Conservation (phyloP, 306 rosid genomes). For the Dryas octopetala region DNA sequence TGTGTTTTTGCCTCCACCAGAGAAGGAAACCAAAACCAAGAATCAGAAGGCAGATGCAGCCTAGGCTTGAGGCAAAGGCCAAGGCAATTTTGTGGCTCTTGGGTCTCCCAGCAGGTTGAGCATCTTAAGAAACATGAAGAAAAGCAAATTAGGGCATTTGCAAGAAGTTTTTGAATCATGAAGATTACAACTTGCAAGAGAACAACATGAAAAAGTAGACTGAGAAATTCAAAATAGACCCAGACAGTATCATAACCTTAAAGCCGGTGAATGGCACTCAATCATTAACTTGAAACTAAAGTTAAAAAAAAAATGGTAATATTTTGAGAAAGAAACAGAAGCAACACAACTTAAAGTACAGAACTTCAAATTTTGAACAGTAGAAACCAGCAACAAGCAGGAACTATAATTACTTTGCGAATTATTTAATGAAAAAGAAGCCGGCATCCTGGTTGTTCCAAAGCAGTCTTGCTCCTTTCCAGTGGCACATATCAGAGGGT, state of each 20-base stretch:
- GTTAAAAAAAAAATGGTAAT: conserved; percentile 29
- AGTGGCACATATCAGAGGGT: conserved; percentile 67
- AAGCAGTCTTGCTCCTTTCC: conserved; percentile 60
- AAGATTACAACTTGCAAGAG: conserved; percentile 3
- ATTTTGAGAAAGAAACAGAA: conserved; percentile 12
- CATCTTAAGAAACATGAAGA: conserved; percentile 36
- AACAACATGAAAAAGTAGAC: not conserved
- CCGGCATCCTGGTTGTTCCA: conserved; percentile 36
- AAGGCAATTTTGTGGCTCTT: conserved; percentile 72
- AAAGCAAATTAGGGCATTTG: conserved; percentile 11
- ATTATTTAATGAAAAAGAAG: conserved; percentile 38
- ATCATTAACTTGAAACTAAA: conserved; percentile 26
- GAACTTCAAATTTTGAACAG: conserved; percentile 18
- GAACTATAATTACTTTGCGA: conserved; percentile 61
- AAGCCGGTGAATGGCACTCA: conserved; percentile 13
- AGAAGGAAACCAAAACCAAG: conserved; percentile 76
- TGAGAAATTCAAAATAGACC: conserved; percentile 6
- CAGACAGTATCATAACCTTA: not conserved
- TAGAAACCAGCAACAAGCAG: conserved; percentile 19
- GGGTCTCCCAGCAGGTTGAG: conserved; percentile 50
- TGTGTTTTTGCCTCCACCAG: conserved; percentile 87
- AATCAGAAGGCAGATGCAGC: conserved; percentile 69
- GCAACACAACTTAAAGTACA: conserved; percentile 1
- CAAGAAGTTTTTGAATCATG: conserved; percentile 6
- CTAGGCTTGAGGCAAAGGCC: conserved; percentile 82